These are phyloP conservation scores for Dianthus caryophyllus DNA, from an alignment of 148 eudicot genomes.

Conservation along the genomic window DNA sequence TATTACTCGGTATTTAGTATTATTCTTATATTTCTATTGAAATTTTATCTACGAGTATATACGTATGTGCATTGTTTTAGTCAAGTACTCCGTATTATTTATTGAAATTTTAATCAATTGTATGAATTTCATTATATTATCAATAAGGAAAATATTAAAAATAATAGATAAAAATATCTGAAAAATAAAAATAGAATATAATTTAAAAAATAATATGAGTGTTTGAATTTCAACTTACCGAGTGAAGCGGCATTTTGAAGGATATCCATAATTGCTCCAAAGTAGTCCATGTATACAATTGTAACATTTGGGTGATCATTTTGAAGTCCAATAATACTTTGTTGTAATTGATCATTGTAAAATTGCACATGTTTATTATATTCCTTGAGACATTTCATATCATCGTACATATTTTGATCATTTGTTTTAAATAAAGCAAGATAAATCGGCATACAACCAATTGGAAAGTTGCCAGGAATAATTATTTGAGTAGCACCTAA, in stretches of 20 bases:
- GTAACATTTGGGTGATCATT: constrained; percentile 21
- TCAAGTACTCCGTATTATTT: too few species aligned
- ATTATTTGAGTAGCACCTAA: constrained; percentile 31
- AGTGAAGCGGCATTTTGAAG: constrained; percentile 17
- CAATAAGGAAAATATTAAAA: too few species aligned
- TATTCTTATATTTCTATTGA: too few species aligned
- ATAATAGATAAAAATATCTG: too few species aligned
- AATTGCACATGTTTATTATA: constrained; percentile 20
- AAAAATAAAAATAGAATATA: too few species aligned
- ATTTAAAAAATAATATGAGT: background rate
- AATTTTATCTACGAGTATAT: too few species aligned
- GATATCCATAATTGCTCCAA: constrained; percentile 16
- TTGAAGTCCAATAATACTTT: constrained; percentile 19
- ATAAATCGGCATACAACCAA: constrained; percentile 32
- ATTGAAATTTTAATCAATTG: too few species aligned
- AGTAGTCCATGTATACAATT: constrained; percentile 30
- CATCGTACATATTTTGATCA: constrained; percentile 25
- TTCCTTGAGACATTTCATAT: constrained; percentile 26
- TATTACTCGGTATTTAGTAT: too few species aligned
- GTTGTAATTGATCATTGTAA: constrained; percentile 27
- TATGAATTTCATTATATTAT: too few species aligned
- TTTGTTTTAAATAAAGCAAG: constrained; percentile 19
- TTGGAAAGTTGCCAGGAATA: constrained; percentile 39
- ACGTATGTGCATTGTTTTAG: too few species aligned
- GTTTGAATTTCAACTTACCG: constrained; percentile 20